Percentiles rank a stretch among this genome's conserved stretches.
These are phyloP conservation scores for Lichtheimia ornata DNA, from an alignment of 371 early-diverging fungal genomes.

Conservation along the genomic window DNA sequence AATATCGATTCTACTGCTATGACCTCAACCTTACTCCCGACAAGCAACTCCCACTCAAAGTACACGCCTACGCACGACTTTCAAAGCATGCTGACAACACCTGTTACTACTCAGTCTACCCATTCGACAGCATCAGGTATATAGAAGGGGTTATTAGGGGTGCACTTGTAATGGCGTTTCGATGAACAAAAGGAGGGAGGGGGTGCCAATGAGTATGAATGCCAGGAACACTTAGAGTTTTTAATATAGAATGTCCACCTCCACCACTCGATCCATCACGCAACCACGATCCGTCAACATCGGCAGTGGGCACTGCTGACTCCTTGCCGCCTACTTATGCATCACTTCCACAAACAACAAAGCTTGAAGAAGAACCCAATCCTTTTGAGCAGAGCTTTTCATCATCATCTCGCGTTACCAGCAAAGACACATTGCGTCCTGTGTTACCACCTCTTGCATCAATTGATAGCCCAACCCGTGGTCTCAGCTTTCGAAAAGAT, in stretches of 20 bases:
- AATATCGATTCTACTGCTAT: background rate
- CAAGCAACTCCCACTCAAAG: background rate
- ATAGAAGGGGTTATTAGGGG: background rate
- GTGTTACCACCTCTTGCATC: constrained; percentile 46
- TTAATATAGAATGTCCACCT: background rate
- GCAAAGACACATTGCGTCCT: constrained; percentile 16
- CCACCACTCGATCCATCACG: background rate
- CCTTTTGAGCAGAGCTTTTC: constrained; percentile 87
- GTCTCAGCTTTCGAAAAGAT: constrained; percentile 29
- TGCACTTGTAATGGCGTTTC: background rate
- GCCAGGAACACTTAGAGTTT: background rate
- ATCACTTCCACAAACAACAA: constrained; percentile 25
- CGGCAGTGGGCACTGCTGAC: background rate
- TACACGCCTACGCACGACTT: background rate
- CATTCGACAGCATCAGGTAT: too few relatives aligned
- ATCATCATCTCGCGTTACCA: constrained; percentile 29
- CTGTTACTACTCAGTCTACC: too few relatives aligned
- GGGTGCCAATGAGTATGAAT: background rate
- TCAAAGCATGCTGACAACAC: background rate
- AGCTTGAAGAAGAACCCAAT: constrained; percentile 82
- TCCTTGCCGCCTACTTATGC: constrained; percentile 20
- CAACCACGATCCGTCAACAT: background rate
- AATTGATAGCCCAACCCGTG: constrained; percentile 40
- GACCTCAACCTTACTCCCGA: background rate
- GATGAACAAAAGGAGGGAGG: background rate